Evolutionary conservation across 2,329 filamentous ascomycete species (phyloP).

Genomic region (Amphichorda felina): DNA sequence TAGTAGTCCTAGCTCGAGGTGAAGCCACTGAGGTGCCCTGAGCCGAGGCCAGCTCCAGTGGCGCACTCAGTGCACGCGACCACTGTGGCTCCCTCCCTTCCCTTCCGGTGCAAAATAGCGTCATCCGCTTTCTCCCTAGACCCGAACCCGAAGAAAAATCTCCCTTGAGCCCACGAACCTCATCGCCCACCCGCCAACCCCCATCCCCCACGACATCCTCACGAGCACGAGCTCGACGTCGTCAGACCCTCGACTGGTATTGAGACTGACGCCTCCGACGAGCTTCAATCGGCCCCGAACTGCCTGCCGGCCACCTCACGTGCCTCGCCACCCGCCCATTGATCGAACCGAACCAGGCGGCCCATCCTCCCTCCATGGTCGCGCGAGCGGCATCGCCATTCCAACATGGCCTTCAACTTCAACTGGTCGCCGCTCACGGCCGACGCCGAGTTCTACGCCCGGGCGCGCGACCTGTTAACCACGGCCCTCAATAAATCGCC

Average conservation of each 20-base stretch:
- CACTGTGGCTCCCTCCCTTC: not conserved
- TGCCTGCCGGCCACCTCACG: too few relatives aligned
- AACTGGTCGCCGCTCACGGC: slow-evolving; percentile 99
- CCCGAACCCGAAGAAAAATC: not conserved
- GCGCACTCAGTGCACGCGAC: slow-evolving; percentile 1
- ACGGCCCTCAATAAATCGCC: slow-evolving; percentile 94
- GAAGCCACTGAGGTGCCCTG: too few relatives aligned
- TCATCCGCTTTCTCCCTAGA: not conserved
- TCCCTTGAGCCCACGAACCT: not conserved
- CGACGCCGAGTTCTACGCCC: slow-evolving; percentile 81
- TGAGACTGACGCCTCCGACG: not conserved
- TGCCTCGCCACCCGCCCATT: too few relatives aligned
- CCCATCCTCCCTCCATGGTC: slow-evolving; percentile 14
- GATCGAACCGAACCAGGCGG: not conserved
- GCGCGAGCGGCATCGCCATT: slow-evolving; percentile 26
- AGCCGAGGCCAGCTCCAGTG: too few relatives aligned
- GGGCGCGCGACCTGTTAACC: slow-evolving; percentile 88
- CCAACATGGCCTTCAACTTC: slow-evolving; percentile 98
- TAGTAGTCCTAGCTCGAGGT: too few relatives aligned
- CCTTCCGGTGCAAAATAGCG: not conserved
- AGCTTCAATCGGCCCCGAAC: not conserved
- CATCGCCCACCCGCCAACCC: not conserved
- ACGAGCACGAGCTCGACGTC: not conserved
- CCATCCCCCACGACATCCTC: not conserved
- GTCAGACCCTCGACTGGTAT: not conserved